These are phyloP conservation scores for Tubosaeta sp. DNA, from an alignment of 768 basidiomycete species.

Conservation along the genomic window DNA sequence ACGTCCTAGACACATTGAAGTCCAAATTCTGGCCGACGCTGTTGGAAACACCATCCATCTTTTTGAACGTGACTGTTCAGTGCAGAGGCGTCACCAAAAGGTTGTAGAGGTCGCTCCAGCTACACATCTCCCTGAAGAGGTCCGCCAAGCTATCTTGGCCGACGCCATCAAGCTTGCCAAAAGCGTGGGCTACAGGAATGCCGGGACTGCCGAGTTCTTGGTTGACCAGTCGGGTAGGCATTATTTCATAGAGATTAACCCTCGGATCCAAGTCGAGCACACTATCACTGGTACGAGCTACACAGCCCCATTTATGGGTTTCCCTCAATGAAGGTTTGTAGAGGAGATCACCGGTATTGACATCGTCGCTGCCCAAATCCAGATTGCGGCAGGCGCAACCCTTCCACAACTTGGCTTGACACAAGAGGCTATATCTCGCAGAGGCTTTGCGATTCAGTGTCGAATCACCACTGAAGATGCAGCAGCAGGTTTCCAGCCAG, in stretches of 20 bases:
- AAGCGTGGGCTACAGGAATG: constrained; percentile 93
- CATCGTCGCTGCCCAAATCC: constrained; percentile 98
- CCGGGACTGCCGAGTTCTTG: constrained; percentile 97
- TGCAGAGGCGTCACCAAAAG: constrained; percentile 97
- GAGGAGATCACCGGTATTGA: constrained; percentile 99
- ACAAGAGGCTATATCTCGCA: constrained; percentile 92
- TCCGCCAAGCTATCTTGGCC: constrained; percentile 78
- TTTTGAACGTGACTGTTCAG: constrained; percentile 98
- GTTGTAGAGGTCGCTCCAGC: constrained; percentile 99
- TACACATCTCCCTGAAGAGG: constrained; percentile 86
- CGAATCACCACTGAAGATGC: constrained; percentile 98
- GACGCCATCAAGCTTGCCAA: constrained; percentile 95
- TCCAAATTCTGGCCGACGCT: constrained; percentile 89
- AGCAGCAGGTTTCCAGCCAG: constrained; percentile 89
- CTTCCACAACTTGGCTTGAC: constrained; percentile 92
- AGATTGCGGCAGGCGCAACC: constrained; percentile 98
- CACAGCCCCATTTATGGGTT: not conserved
- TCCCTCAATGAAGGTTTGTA: constrained; percentile 28
- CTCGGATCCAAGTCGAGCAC: constrained; percentile 99
- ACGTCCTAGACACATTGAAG: constrained; percentile 96
- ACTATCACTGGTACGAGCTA: constrained; percentile 82
- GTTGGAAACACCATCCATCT: constrained; percentile 95
- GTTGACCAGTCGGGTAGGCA: constrained; percentile 95
- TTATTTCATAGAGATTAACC: constrained; percentile 99
- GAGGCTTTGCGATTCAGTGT: constrained; percentile 97